Conservation (phyloP, 179 eudicot genomes). For the Heliamphora pulchella region DNA sequence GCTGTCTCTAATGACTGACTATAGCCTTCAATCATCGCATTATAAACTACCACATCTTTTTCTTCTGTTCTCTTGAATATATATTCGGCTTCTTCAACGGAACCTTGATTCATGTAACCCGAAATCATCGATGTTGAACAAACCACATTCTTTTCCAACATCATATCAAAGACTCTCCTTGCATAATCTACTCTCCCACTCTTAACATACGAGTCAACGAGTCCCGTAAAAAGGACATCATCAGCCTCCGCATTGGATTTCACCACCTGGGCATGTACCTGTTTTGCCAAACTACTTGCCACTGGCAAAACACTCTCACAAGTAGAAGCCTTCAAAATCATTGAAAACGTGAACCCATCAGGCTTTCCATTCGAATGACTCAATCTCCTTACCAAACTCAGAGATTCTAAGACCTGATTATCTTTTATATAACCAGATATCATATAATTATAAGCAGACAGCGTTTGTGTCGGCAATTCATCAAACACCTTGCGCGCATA, state of each 20-base stretch:
- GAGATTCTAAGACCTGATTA: slow-evolving; percentile 34
- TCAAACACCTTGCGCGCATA: slow-evolving; percentile 70
- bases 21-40: slow-evolving; percentile 97
- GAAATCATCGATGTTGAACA: slow-evolving; percentile 80
- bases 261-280: slow-evolving; percentile 66
- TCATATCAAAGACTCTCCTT: slow-evolving; percentile 62
- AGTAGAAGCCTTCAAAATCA: slow-evolving; percentile 68
- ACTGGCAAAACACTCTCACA: slow-evolving; percentile 21
- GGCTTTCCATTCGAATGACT: slow-evolving; percentile 36
- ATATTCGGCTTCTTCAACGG: slow-evolving; percentile 56
- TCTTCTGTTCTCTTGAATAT: slow-evolving; percentile 41
- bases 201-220: slow-evolving; percentile 75
- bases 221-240: slow-evolving; percentile 52
- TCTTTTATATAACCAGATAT: slow-evolving; percentile 56
- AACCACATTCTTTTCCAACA: slow-evolving; percentile 56
- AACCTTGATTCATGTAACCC: slow-evolving; percentile 62
- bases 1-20: slow-evolving; percentile 64
- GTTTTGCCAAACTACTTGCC: slow-evolving; percentile 38
- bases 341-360: slow-evolving; percentile 71
- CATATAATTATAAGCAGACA: slow-evolving; percentile 72
- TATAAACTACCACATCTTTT: slow-evolving; percentile 79
- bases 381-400: slow-evolving; percentile 44
- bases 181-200: slow-evolving; percentile 57
- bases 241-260: slow-evolving; percentile 41
- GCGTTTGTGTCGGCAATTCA: slow-evolving; percentile 55